These are phyloP conservation scores for Crepidotus variabilis DNA, from an alignment of 768 basidiomycete genomes.

Conservation along the genomic window DNA sequence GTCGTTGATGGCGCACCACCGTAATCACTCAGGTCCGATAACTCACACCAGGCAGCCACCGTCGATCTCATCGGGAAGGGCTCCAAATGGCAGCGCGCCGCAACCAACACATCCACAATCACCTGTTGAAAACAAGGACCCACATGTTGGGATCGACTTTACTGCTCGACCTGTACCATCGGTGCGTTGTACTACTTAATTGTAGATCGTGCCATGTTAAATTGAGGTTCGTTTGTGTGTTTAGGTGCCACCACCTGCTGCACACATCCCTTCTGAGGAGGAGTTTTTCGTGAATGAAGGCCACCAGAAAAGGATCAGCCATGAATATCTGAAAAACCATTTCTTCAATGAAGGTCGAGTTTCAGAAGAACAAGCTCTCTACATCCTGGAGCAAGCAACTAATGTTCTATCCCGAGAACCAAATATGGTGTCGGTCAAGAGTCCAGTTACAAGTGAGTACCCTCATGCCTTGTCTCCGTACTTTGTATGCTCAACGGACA, in stretches of 20 bases:
- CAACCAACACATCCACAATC: background rate
- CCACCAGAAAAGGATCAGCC: constrained; percentile 64
- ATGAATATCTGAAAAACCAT: constrained; percentile 80
- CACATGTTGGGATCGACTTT: constrained; percentile 3
- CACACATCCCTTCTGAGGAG: constrained; percentile 62
- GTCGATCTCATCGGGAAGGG: background rate
- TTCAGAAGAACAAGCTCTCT: constrained; percentile 81
- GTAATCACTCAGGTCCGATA: background rate
- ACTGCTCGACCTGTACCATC: constrained; percentile 8
- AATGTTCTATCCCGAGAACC: constrained; percentile 70
- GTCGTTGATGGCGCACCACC: background rate
- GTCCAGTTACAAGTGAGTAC: constrained; percentile 84
- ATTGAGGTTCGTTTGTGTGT: constrained; percentile 1
- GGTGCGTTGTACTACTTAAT: background rate
- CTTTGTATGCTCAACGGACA: constrained; percentile 2
- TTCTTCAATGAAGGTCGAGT: constrained; percentile 85
- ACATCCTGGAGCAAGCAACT: constrained; percentile 69
- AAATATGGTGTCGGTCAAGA: constrained; percentile 82
- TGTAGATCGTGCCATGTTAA: background rate
- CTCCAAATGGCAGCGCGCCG: background rate
- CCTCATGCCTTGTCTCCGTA: constrained; percentile 1
- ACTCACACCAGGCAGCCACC: background rate
- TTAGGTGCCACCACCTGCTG: constrained; percentile 70
- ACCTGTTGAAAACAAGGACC: background rate
- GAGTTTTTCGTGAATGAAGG: constrained; percentile 62